Evolutionary conservation across 2,329 filamentous ascomycete species (phyloP), one percentile per base, ranked within the genome.

Genomic region (Diaporthe sp.): DNA sequence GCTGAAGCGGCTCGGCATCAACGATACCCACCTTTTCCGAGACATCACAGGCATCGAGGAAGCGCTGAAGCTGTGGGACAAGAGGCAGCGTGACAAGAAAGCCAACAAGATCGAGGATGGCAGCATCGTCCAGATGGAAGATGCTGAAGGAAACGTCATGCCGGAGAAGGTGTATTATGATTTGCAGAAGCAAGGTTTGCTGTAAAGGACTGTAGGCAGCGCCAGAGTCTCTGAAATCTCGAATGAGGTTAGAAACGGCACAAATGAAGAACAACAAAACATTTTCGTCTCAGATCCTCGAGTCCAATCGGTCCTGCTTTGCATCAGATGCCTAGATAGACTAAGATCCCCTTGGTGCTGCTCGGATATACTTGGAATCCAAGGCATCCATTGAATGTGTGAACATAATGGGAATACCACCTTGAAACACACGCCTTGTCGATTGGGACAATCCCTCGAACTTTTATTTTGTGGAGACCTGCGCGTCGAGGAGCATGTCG

Each of bases 81-180:
- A 98, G 89, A 93, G 99, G 33, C 93, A 97, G 82, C 88, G 91
- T 74, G 95, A 98, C 78, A 93, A 94, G 84, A 95, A 94, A 88
- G 93, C 91, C 83, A 91, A 92, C 77, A 93, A 92, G 82, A 88
- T 93, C 0, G 92, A 93, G 76, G 93, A 94, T 58, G 95, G 96
- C 52, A 95, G 93, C 75, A 91, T 99, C 13, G 95, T 98, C 67
- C 95, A 99, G 87, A 99, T 99, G 97, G 97, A 99, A 87, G 97
- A 99, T 83, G 94, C 92, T 0, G 94, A 97, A 82, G 97, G 97
- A 61, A 98, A 99, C 80, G 97, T 99, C 74, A 99, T 99, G 97
- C 97, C 97, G 0, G 95, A 98, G 86, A 97, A 98, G 88, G 96
- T 99, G 72, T 99, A 98, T 83, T 92, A 96, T 78, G 97, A 99